Percentiles rank a stretch among this genome's conserved stretches.
Evolutionary conservation across 2,329 filamentous ascomycete species (phyloP).

Genomic region (Clonostachys sp.): DNA sequence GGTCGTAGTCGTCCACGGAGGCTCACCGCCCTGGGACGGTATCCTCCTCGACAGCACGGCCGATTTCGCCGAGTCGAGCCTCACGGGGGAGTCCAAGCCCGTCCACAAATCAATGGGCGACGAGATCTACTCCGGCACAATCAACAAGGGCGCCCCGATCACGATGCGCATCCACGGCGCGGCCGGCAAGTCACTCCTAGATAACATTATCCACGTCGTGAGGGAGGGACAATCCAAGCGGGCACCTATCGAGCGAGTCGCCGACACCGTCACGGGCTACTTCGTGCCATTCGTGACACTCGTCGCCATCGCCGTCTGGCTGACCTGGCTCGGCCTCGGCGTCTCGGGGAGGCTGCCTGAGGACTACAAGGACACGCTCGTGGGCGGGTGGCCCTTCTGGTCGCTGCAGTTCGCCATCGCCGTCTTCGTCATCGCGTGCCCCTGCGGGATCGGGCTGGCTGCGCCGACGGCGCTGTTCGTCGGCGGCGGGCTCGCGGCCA

Average conservation of each 20-base stretch:
- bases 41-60: slow-evolving; percentile 56
- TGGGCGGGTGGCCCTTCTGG: slow-evolving; percentile 67
- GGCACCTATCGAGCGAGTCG: slow-evolving; percentile 71
- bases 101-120: slow-evolving; percentile 62
- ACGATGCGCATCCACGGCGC: slow-evolving; percentile 60
- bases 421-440: slow-evolving; percentile 83
- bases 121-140: slow-evolving; percentile 65
- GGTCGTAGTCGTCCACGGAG: slow-evolving; percentile 72
- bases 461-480: slow-evolving; percentile 84
- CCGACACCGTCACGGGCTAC: slow-evolving; percentile 68
- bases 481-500: slow-evolving; percentile 73
- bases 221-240: slow-evolving; percentile 73
- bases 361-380: slow-evolving; percentile 43
- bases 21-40: slow-evolving; percentile 83
- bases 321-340: slow-evolving; percentile 66
- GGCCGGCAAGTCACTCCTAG: slow-evolving; percentile 69
- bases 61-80: slow-evolving; percentile 82
- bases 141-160: slow-evolving; percentile 65
- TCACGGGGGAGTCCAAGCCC: slow-evolving; percentile 73
- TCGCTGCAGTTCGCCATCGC: slow-evolving; percentile 79
- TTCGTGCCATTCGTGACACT: slow-evolving; percentile 72
- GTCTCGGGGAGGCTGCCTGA: slow-evolving; percentile 32
- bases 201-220: slow-evolving; percentile 73
- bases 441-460: slow-evolving; percentile 79
- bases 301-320: slow-evolving; percentile 66